phyloP scores from a whole-genome alignment of 2,329 filamentous ascomycete genomes.

The Rutstroemia sp. region DNA sequence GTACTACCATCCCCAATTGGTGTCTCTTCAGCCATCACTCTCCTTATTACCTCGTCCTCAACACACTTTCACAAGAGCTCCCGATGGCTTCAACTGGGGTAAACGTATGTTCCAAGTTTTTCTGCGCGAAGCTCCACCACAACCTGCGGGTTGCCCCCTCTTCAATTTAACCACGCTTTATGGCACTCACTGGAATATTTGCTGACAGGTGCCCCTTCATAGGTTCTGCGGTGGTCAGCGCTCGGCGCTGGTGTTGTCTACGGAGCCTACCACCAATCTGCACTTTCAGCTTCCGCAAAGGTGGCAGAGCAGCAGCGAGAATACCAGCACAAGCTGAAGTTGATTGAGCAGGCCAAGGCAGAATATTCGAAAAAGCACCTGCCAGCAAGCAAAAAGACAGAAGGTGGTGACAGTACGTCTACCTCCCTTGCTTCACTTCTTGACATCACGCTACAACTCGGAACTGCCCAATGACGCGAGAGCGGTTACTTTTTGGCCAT shows the following conservation, averaged over 20 bases:
- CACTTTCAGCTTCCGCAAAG: conserved; percentile 66
- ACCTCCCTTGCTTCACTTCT: not conserved
- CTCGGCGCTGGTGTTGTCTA: conserved; percentile 90
- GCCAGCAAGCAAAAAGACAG: conserved; percentile 35
- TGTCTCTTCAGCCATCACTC: conserved; percentile 12
- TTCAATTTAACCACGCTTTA: not conserved
- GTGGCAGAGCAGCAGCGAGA: conserved; percentile 66
- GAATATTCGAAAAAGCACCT: conserved; percentile 76
- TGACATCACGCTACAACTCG: not conserved
- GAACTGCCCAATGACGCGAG: too few species aligned
- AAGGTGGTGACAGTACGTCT: conserved; percentile 33
- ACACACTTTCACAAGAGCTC: conserved; percentile 11
- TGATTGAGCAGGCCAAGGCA: conserved; percentile 89
- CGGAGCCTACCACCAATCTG: conserved; percentile 87
- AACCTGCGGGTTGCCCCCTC: not conserved
- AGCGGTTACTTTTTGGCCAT: too few species aligned
- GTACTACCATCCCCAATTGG: conserved; percentile 26
- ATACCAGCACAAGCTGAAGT: conserved; percentile 81
- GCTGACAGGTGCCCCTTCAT: conserved; percentile 14
- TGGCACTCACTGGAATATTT: not conserved
- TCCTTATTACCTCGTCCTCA: conserved; percentile 8
- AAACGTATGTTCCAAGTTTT: conserved; percentile 38
- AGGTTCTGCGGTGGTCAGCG: conserved; percentile 97
- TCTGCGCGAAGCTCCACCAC: conserved; percentile 11
- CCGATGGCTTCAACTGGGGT: conserved; percentile 39